A percentile compares a stretch with the other conserved stretches of the same genome.
phyloP scores from a whole-genome alignment of 495 filamentous ascomycete genomes.

The Haplographium delicatum region DNA sequence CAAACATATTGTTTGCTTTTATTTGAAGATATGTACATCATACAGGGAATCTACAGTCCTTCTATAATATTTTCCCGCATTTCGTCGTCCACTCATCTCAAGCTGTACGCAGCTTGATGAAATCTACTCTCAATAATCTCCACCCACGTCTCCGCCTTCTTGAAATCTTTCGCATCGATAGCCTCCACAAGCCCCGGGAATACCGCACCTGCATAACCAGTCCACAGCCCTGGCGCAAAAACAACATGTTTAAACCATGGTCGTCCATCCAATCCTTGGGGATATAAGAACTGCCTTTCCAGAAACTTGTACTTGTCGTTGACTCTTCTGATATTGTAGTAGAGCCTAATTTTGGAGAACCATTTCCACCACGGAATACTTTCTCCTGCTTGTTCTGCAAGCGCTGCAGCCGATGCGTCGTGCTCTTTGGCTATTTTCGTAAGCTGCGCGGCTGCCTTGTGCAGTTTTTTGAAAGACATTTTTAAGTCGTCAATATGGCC shows the following conservation, averaged over 20 bases:
- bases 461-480: constrained; percentile 37
- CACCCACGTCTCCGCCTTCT: constrained; percentile 67
- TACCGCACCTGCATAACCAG: constrained; percentile 73
- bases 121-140: constrained; percentile 70
- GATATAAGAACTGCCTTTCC: constrained; percentile 76
- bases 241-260: constrained; percentile 93
- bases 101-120: constrained; percentile 52
- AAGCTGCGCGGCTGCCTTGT: constrained; percentile 47
- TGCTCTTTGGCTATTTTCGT: constrained; percentile 54
- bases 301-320: constrained; percentile 72
- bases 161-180: constrained; percentile 71
- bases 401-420: constrained; percentile 52
- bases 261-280: constrained; percentile 72
- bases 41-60: too few species aligned
- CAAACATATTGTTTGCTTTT: too few species aligned
- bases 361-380: constrained; percentile 79
- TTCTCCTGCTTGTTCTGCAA: constrained; percentile 59
- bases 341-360: constrained; percentile 61
- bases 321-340: constrained; percentile 53
- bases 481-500: constrained; percentile 52
- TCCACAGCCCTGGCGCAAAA: constrained; percentile 84
- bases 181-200: constrained; percentile 87
- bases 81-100: too few species aligned
- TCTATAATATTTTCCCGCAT: too few species aligned
- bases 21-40: too few species aligned